phyloP scores from a whole-genome alignment of 2,329 filamentous ascomycete species.

The Cordyceps farinosa region DNA sequence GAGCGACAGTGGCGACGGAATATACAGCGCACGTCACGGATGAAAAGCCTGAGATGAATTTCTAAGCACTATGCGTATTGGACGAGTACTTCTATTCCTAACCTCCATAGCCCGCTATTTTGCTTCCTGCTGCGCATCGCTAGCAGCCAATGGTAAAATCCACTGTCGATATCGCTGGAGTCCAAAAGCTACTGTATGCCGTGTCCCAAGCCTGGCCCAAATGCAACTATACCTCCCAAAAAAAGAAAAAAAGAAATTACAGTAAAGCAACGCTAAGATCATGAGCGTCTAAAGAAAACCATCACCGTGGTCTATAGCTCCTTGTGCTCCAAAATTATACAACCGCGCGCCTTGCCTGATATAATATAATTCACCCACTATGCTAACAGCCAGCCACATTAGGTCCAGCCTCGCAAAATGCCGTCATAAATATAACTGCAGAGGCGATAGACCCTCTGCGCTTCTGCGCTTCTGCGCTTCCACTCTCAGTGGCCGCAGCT shows the following conservation, averaged over 20 bases:
- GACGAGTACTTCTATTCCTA: conserved; percentile 5
- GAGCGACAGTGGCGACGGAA: neutral
- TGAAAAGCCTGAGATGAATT: neutral
- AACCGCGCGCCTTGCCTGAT: conserved; percentile 2
- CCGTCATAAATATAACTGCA: neutral
- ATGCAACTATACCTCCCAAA: conserved; percentile 9
- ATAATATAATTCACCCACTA: neutral
- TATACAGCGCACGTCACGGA: neutral
- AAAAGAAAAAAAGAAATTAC: conserved; percentile 8
- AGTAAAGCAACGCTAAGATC: conserved; percentile 14
- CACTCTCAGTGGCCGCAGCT: conserved; percentile 17
- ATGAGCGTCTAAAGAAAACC: conserved; percentile 10
- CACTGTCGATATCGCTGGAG: conserved; percentile 3
- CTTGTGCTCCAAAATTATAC: conserved; percentile 7
- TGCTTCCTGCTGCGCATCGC: neutral
- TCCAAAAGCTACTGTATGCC: conserved; percentile 1
- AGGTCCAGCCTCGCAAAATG: conserved; percentile 7
- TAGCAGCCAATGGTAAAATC: conserved; percentile 7
- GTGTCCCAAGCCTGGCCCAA: conserved; percentile 1
- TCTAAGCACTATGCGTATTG: neutral
- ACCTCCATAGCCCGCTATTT: neutral
- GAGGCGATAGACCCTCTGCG: conserved; percentile 29
- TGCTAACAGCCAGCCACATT: neutral
- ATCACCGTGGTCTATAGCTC: neutral
- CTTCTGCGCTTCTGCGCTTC: neutral